These are phyloP conservation scores for Epichloe baconii DNA, from an alignment of 2,329 filamentous ascomycete species.

Conservation along the genomic window DNA sequence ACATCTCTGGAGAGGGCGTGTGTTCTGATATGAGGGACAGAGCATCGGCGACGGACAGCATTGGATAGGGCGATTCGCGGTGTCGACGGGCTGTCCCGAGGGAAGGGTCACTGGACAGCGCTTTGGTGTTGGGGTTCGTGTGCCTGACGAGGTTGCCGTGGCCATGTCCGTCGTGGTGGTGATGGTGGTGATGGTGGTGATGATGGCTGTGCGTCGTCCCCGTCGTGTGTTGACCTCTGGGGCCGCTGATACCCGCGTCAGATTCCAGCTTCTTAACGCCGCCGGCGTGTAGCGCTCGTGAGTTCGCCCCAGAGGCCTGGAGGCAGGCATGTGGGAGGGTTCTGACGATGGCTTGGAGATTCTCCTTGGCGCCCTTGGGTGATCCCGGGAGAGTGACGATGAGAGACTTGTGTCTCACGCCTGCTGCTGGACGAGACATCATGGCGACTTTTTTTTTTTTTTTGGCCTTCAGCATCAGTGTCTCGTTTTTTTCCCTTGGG, in stretches of 20 bases:
- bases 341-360: slow-evolving; percentile 76
- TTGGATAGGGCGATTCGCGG: slow-evolving; percentile 79
- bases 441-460: slow-evolving; percentile 56
- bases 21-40: slow-evolving; percentile 58
- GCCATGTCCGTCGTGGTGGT: slow-evolving; percentile 27
- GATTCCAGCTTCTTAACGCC: slow-evolving; percentile 73
- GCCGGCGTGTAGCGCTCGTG: slow-evolving; percentile 63
- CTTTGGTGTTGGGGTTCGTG: slow-evolving; percentile 31
- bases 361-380: slow-evolving; percentile 89
- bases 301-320: slow-evolving; percentile 74
- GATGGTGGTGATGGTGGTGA: slow-evolving; percentile 17
- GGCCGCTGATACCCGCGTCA: slow-evolving; percentile 54
- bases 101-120: slow-evolving; percentile 43
- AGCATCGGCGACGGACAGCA: slow-evolving; percentile 77
- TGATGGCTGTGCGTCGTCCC: slow-evolving; percentile 22
- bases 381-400: slow-evolving; percentile 82
- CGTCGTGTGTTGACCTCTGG: slow-evolving; percentile 15
- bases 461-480: background rate
- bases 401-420: slow-evolving; percentile 66
- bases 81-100: slow-evolving; percentile 57
- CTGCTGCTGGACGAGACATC: slow-evolving; percentile 90
- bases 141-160: slow-evolving; percentile 55
- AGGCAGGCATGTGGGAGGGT: slow-evolving; percentile 91
- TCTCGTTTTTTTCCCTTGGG: too few relatives aligned
- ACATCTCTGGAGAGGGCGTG: slow-evolving; percentile 49